Conservation (phyloP, 2,329 filamentous ascomycete species). For the Claviceps sp. region DNA sequence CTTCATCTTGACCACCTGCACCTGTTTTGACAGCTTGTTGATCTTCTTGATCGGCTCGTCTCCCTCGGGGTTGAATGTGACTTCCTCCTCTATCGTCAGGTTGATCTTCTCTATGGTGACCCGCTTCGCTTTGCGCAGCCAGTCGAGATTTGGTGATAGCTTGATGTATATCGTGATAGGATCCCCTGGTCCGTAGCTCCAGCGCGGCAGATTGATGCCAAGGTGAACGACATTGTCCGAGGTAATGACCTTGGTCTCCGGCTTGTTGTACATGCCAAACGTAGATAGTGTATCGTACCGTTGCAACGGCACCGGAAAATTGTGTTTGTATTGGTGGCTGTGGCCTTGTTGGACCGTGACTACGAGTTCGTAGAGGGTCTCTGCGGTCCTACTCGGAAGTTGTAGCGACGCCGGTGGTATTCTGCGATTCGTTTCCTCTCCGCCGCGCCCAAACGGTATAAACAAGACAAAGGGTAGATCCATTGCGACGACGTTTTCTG, state of each 20-base stretch:
- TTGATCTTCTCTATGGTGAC: conserved; percentile 93
- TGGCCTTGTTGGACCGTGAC: conserved; percentile 90
- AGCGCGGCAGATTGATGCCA: conserved; percentile 81
- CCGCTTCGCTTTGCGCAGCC: conserved; percentile 77
- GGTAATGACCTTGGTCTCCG: conserved; percentile 73
- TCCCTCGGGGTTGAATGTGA: conserved; percentile 96
- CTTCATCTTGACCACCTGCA: conserved; percentile 67
- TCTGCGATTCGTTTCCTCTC: conserved; percentile 76
- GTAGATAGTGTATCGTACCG: conserved; percentile 95
- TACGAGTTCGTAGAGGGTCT: conserved; percentile 93
- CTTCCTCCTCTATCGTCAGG: conserved; percentile 88
- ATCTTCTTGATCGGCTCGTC: conserved; percentile 86
- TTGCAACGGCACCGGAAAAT: conserved; percentile 79
- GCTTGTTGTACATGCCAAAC: conserved; percentile 98
- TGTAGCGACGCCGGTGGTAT: conserved; percentile 89
- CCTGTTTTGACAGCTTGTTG: conserved; percentile 75
- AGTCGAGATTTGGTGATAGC: conserved; percentile 81
- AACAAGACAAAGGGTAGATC: conserved; percentile 95
- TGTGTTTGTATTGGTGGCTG: conserved; percentile 75
- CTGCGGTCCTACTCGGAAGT: conserved; percentile 81
- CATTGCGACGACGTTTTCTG: conserved; percentile 86
- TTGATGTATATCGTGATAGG: conserved; percentile 95
- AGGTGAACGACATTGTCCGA: conserved; percentile 85
- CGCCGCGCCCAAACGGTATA: conserved; percentile 85
- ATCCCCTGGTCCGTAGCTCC: conserved; percentile 93